Conservation (phyloP, 176 grass and related monocot genomes). For the Neostapfia colusana region DNA sequence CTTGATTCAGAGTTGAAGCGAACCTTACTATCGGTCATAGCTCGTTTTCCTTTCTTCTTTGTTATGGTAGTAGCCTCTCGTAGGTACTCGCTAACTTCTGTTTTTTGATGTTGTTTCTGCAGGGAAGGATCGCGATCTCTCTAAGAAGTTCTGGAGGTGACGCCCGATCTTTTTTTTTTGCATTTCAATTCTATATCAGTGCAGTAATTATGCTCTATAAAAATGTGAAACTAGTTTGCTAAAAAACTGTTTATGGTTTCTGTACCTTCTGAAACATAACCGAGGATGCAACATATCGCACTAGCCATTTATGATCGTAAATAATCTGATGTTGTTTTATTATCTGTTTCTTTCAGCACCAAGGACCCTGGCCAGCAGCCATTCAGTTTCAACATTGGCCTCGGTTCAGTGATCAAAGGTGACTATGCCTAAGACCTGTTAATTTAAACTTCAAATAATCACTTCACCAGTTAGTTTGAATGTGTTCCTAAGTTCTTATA, state of each 20-base stretch:
- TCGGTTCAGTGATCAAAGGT: conserved; percentile 92
- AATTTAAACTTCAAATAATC: neutral
- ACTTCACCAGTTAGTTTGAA: neutral
- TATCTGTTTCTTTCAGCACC: conserved; percentile 59
- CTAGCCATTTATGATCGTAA: neutral
- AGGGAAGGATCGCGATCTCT: conserved; percentile 89
- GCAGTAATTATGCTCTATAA: neutral
- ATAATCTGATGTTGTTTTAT: neutral
- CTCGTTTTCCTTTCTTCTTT: neutral
- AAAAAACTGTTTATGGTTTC: neutral
- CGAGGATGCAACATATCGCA: neutral
- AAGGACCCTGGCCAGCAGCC: conserved; percentile 91
- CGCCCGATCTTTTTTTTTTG: neutral
- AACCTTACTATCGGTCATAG: neutral
- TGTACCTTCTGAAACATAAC: no score
- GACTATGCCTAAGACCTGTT: neutral
- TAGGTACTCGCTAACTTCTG: neutral
- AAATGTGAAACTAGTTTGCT: neutral
- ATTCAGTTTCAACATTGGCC: conserved; percentile 85
- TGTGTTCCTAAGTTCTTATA: neutral
- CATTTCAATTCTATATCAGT: neutral
- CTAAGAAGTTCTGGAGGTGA: conserved; percentile 96
- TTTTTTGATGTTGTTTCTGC: conserved; percentile 22
- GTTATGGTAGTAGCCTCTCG: neutral
- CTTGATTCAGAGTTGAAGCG: neutral